These are phyloP conservation scores for Phytophthora citricola DNA, from an alignment of 352 stramenopile species.

Conservation along the genomic window DNA sequence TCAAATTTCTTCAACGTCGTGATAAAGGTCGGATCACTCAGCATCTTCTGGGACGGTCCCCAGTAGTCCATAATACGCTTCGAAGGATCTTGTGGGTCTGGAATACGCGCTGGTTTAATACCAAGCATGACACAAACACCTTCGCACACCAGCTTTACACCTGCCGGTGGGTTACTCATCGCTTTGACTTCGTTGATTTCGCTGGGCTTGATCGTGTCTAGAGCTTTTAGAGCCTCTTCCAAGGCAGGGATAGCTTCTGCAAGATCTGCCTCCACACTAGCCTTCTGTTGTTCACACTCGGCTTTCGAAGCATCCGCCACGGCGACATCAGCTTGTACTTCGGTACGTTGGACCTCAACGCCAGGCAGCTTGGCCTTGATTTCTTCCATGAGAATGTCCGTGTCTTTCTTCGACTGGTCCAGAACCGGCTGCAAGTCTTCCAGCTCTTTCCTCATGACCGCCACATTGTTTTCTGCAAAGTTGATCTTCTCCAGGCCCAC, in stretches of 20 bases:
- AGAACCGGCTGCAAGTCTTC: constrained; percentile 94
- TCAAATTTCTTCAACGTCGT: constrained; percentile 92
- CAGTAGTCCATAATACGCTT: constrained; percentile 97
- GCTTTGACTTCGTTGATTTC: constrained; percentile 95
- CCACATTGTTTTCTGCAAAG: constrained; percentile 93
- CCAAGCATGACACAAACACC: constrained; percentile 95
- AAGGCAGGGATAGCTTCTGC: constrained; percentile 93
- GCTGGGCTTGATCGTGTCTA: constrained; percentile 92
- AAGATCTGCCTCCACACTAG: constrained; percentile 89
- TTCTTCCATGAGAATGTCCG: constrained; percentile 93
- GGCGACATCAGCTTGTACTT: constrained; percentile 85
- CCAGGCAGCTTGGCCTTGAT: constrained; percentile 93
- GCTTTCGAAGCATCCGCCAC: constrained; percentile 86
- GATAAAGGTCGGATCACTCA: constrained; percentile 93
- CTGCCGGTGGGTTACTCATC: constrained; percentile 92
- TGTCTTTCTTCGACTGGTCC: constrained; percentile 92
- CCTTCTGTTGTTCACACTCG: constrained; percentile 91
- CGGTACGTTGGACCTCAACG: constrained; percentile 80
- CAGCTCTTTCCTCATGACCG: constrained; percentile 94
- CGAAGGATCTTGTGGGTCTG: constrained; percentile 90
- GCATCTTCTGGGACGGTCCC: constrained; percentile 94
- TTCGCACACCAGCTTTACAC: constrained; percentile 94
- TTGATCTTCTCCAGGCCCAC: constrained; percentile 94
- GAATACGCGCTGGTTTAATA: constrained; percentile 93
- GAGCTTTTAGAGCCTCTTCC: constrained; percentile 92